Conservation (phyloP, 2,329 filamentous ascomycete genomes). For the Colletotrichum sp. region DNA sequence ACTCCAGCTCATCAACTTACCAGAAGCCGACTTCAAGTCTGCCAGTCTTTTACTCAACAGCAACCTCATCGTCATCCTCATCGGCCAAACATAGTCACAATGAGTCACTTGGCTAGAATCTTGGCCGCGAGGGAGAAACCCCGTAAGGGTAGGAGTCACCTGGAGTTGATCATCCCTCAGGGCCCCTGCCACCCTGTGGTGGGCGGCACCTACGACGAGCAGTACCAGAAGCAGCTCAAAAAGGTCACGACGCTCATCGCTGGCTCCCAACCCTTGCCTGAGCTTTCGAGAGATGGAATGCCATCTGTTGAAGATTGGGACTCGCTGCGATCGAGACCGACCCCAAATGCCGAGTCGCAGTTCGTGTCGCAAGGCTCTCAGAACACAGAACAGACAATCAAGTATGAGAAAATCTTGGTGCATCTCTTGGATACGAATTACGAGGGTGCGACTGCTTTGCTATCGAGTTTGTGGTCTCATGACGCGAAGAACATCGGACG, state of each 20-base stretch:
- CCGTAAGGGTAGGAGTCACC: no score
- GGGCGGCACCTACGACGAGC: neutral
- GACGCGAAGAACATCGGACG: neutral
- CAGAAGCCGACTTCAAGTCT: neutral
- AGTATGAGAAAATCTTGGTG: neutral
- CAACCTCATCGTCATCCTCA: neutral
- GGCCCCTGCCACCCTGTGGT: neutral
- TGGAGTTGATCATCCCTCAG: neutral
- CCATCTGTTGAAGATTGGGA: neutral
- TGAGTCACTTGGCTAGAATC: neutral
- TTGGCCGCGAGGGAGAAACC: neutral
- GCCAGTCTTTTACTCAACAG: neutral
- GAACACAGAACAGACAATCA: neutral
- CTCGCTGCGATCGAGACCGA: neutral
- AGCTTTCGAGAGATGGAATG: neutral
- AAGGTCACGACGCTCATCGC: neutral
- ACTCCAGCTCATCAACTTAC: neutral
- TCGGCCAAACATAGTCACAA: neutral
- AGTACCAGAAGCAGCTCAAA: neutral
- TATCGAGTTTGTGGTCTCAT: neutral
- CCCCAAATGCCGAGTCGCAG: neutral
- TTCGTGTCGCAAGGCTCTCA: neutral
- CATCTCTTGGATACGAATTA: neutral
- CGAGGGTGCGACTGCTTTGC: neutral
- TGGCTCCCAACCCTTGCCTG: neutral